Conservation (phyloP, 2,329 filamentous ascomycete species). For the Colletotrichum kahawae region DNA sequence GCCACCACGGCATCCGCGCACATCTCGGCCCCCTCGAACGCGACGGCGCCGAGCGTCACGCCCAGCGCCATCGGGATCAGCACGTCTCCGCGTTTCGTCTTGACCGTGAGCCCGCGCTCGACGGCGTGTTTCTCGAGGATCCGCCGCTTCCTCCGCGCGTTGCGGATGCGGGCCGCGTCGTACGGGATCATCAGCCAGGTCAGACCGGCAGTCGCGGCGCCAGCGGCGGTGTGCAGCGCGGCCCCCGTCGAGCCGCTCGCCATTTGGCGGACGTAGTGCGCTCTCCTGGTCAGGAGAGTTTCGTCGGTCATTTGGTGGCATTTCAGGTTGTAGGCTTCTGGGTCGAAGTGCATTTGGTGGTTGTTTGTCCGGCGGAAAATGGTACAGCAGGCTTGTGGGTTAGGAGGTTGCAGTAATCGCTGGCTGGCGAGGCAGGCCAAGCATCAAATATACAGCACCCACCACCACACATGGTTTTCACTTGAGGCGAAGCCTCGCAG, state of each 20-base stretch:
- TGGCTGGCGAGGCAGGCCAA: neutral
- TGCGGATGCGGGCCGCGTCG: slow-evolving; percentile 41
- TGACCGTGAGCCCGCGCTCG: neutral
- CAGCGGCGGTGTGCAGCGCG: slow-evolving; percentile 39
- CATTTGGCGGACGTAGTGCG: slow-evolving; percentile 47
- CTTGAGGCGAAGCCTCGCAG: neutral
- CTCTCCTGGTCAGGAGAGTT: slow-evolving; percentile 36
- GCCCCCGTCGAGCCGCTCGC: slow-evolving; percentile 39
- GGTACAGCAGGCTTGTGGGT: neutral
- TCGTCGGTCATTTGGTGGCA: slow-evolving; percentile 39
- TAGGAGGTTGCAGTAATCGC: neutral
- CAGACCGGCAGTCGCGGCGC: slow-evolving; percentile 35
- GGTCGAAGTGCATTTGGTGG: slow-evolving; percentile 41
- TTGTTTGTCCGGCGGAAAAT: neutral
- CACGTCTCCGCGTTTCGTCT: neutral
- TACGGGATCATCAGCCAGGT: neutral
- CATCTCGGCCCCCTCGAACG: neutral
- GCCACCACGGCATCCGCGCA: neutral
- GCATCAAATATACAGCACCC: neutral
- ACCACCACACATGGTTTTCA: neutral
- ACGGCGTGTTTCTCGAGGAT: slow-evolving; percentile 40
- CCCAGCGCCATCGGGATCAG: neutral
- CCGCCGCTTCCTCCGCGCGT: slow-evolving; percentile 45
- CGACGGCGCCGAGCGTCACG: neutral
- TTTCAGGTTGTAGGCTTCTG: slow-evolving; percentile 42